A percentile compares a stretch with the other conserved stretches of the same genome.
Evolutionary conservation across 805 yeast genomes (phyloP).

Genomic region (Barnettozyma populi): DNA sequence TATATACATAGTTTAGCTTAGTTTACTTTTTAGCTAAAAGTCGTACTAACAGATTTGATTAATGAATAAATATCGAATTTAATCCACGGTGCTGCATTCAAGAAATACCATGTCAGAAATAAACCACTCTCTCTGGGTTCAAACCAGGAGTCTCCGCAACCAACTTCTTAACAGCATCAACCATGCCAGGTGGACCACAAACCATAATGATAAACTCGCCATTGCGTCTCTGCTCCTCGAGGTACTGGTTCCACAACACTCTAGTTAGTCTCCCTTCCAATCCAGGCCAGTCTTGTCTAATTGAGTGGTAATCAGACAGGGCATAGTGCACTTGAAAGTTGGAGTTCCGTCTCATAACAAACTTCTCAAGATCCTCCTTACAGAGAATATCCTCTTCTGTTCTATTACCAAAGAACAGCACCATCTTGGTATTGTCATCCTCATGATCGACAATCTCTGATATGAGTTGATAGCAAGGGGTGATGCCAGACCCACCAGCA

Average conservation of each 20-base stretch:
- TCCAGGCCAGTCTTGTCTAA: constrained; percentile 45
- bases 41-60: background rate
- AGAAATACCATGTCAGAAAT: constrained; percentile 10
- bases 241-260: constrained; percentile 43
- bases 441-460: constrained; percentile 62
- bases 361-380: constrained; percentile 56
- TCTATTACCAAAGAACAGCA: constrained; percentile 62
- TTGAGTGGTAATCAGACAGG: constrained; percentile 26
- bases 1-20: too few species aligned
- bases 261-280: constrained; percentile 46
- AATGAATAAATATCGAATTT: background rate
- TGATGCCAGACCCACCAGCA: constrained; percentile 83
- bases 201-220: constrained; percentile 49
- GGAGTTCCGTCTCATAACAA: background rate
- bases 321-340: background rate
- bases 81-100: background rate
- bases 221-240: constrained; percentile 42
- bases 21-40: too few species aligned
- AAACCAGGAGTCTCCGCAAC: constrained; percentile 48
- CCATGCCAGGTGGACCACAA: constrained; percentile 74
- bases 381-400: constrained; percentile 67
- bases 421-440: constrained; percentile 52
- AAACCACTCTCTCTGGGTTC: constrained; percentile 18
- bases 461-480: constrained; percentile 78
- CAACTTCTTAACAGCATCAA: constrained; percentile 40